phyloP scores from a whole-genome alignment of 2,329 filamentous ascomycete genomes.

The Tolypocladium cylindrosporum region DNA sequence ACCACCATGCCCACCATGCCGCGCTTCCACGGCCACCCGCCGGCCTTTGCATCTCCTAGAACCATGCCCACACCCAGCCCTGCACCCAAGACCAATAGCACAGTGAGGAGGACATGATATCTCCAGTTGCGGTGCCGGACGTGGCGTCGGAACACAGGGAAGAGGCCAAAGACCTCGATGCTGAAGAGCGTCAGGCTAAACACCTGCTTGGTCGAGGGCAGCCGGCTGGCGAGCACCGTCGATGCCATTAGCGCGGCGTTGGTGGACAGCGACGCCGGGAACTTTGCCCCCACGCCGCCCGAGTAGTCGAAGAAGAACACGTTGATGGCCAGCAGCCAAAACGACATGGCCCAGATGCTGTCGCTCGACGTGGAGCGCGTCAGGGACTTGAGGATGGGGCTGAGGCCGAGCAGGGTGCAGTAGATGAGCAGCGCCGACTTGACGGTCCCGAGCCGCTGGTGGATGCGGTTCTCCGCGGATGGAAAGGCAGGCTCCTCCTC shows the following conservation, averaged over 20 bases:
- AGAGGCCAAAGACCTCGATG: conserved; percentile 94
- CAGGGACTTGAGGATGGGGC: conserved; percentile 93
- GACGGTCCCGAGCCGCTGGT: conserved; percentile 61
- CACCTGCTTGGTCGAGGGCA: conserved; percentile 85
- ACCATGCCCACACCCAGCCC: conserved; percentile 66
- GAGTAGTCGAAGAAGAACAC: conserved; percentile 98
- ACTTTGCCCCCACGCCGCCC: conserved; percentile 51
- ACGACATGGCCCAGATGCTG: conserved; percentile 95
- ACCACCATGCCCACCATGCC: conserved; percentile 64
- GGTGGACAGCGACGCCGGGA: conserved; percentile 71
- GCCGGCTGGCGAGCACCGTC: conserved; percentile 81
- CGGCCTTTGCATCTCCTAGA: conserved; percentile 33
- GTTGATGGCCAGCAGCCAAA: conserved; percentile 87
- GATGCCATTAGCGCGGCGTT: conserved; percentile 96
- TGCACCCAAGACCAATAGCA: conserved; percentile 66
- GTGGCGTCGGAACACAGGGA: conserved; percentile 93
- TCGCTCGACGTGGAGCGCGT: conserved; percentile 86
- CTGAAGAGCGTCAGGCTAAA: conserved; percentile 93
- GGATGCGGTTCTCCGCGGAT: conserved; percentile 28
- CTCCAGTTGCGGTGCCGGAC: conserved; percentile 72
- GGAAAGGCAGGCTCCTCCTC: conserved; percentile 14
- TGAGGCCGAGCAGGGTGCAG: conserved; percentile 81
- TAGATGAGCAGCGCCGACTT: conserved; percentile 93
- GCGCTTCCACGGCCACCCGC: conserved; percentile 39
- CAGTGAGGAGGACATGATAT: conserved; percentile 69